Evolutionary conservation across 2,329 filamentous ascomycete species (phyloP).

Genomic region (Claviceps sorghi): DNA sequence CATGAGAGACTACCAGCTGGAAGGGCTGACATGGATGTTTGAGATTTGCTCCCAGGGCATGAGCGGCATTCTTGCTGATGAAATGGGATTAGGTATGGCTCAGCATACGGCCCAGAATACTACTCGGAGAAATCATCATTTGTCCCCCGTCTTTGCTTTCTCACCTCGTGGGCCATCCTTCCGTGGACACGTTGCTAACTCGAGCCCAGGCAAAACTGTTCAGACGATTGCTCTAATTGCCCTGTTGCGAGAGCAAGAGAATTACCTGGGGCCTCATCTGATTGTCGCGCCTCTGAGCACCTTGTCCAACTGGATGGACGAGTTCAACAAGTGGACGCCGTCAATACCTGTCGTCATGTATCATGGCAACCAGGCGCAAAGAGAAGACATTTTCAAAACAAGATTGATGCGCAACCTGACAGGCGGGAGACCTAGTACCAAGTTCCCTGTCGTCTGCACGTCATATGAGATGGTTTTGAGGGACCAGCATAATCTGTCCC

Average conservation of each 20-base stretch:
- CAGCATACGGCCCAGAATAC: background rate
- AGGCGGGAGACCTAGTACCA: conserved; percentile 38
- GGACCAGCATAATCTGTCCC: conserved; percentile 65
- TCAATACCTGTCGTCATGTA: conserved; percentile 80
- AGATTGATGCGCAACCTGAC: conserved; percentile 56
- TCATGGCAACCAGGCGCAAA: conserved; percentile 66
- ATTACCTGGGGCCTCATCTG: conserved; percentile 72
- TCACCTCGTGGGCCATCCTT: background rate
- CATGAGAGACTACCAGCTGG: conserved; percentile 89
- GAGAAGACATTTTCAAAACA: conserved; percentile 61
- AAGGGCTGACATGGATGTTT: conserved; percentile 91
- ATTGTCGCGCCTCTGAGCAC: conserved; percentile 86
- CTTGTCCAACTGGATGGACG: conserved; percentile 87
- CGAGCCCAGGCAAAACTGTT: conserved; percentile 62
- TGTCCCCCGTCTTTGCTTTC: background rate
- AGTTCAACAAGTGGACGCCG: conserved; percentile 84
- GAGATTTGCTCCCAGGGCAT: conserved; percentile 68
- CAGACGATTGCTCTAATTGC: conserved; percentile 83
- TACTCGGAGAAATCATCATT: background rate
- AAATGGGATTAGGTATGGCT: conserved; percentile 64
- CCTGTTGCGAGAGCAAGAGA: conserved; percentile 71
- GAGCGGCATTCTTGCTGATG: conserved; percentile 81
- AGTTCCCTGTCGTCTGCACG: conserved; percentile 86
- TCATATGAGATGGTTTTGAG: conserved; percentile 94
- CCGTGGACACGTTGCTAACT: background rate